Evolutionary conservation across 805 yeast species (phyloP), one percentile per base, ranked within the genome.

Genomic region (Candida sonorensis): DNA sequence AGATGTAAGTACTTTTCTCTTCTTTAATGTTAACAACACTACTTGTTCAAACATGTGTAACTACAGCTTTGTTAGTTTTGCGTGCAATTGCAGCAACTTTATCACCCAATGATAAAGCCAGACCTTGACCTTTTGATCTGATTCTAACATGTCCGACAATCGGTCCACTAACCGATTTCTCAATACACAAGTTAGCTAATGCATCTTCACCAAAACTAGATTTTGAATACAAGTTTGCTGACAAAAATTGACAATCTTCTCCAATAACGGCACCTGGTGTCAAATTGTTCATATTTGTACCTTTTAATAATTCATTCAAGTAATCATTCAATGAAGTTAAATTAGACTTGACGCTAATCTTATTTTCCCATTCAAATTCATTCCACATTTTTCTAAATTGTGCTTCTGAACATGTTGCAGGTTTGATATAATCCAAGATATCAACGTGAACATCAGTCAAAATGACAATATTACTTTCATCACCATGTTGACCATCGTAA

Each of bases 361-460:
- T 92, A 67, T 92, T 92, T 62, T 92, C 98, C 98, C 98, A 92
- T 64, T 92, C 99, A 55, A 94, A 92, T 57, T 88, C 97, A 57
- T 87, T 86, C 99, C 99, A 92, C 97, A 88, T 90, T 50, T 78
- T 74, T 53, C 98, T 82, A 82, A 92, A 92, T 46, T 75, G 81
- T 27, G 78, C 75, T 61, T 90, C 97, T 11, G 87, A 66, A 57
- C 95, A 84, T 16, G 74, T 71, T n/a, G 94, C 92, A 14, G 98
- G 97, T 57, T 85, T 86, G 59, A 92, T 87, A 64, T 92, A 92
- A 60, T 92, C 97, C 87, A 92, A 85, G 33, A 92, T 84, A 57
- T 92, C 96, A 37, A 92, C 88, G 55, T 88, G 95, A 30, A 92
- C 87, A 55, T 92, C 97, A 51, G 85, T 86, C 53, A 92, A 69